A percentile compares a stretch with the other conserved stretches of the same genome.
Conservation (phyloP, 2,329 filamentous ascomycete genomes). For the Juglanconis oblonga region DNA sequence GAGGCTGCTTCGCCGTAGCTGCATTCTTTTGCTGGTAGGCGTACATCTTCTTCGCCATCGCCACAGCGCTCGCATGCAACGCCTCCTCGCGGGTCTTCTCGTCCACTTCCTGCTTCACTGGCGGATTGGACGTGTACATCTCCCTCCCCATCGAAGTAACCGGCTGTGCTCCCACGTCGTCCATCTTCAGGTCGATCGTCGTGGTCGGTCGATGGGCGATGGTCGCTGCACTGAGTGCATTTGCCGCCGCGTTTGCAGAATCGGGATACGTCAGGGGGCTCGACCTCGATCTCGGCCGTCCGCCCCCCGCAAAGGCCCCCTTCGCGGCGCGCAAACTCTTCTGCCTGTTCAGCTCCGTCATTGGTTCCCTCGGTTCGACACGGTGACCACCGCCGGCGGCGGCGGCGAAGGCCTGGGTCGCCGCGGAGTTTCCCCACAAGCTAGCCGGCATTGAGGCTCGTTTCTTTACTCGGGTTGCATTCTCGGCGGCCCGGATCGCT, state of each 20-base stretch:
- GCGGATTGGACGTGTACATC: slow-evolving; percentile 76
- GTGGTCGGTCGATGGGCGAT: slow-evolving; percentile 55
- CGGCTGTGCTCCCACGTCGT: slow-evolving; percentile 65
- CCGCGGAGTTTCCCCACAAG: slow-evolving; percentile 64
- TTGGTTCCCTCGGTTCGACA: slow-evolving; percentile 37
- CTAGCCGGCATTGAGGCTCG: slow-evolving; percentile 19
- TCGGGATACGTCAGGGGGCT: slow-evolving; percentile 53
- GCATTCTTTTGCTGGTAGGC: slow-evolving; percentile 62
- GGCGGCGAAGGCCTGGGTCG: slow-evolving; percentile 47
- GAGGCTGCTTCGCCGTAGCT: slow-evolving; percentile 44
- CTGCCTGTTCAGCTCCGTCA: slow-evolving; percentile 46
- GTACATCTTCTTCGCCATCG: slow-evolving; percentile 89
- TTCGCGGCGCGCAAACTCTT: slow-evolving; percentile 74
- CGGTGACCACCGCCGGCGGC: slow-evolving; percentile 20
- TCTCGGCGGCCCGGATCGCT: slow-evolving; percentile 39
- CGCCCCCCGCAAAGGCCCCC: slow-evolving; percentile 63
- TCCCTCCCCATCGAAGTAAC: slow-evolving; percentile 66
- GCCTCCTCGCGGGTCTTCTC: slow-evolving; percentile 71
- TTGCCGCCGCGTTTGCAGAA: slow-evolving; percentile 57
- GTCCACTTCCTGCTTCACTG: slow-evolving; percentile 67
- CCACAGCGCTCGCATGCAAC: slow-evolving; percentile 77
- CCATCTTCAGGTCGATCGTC: slow-evolving; percentile 43
- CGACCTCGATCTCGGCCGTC: slow-evolving; percentile 62
- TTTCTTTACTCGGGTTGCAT: slow-evolving; percentile 46
- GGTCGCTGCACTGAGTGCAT: slow-evolving; percentile 72